Evolutionary conservation across 768 basidiomycete species (phyloP), one percentile per base, ranked within the genome.

Genomic region (Filobasidium floriforme): DNA sequence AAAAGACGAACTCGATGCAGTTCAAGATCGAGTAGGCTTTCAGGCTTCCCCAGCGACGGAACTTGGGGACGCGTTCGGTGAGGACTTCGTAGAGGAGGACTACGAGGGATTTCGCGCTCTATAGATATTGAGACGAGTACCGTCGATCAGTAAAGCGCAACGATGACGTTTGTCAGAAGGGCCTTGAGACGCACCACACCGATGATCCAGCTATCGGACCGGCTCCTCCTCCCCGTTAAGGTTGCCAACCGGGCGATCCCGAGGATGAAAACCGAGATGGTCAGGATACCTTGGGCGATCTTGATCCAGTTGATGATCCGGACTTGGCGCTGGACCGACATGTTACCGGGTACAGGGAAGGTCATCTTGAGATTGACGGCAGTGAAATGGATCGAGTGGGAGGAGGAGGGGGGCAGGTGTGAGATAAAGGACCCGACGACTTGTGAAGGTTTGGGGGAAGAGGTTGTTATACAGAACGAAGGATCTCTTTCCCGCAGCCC

Each of bases 1-100:
- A 57, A n/a, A 57, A 57, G 2, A 57, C 54, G n/a, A 15, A 19
- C 26, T 57, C 54, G 54, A 57, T 32, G n/a, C 22, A 26, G 54
- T 57, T 57, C 22, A 57, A 24, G 22, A 57, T 57, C 54, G 54
- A 24, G 15, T 57, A 26, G 7, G 54, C 54, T 57, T 57, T 57
- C 18, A 57, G 54, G 24, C 54, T 57, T 1, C 24, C 54, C 18
- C 12, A 57, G 4, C 54, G 54, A 7, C 29, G 54, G 24, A 32
- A 7, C 29, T 32, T 57, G 15, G 54, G 54, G 24, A 24, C 7
- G 12, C 29, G 22, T 24, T 57, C 54, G 15, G 54, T 57, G 15
- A 22, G 24, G 54, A 57, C 26, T 32, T 57, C 54, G 54, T 57
- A 57, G 15, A 24, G 18, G 18, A 57, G 22, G 6, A 57, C 29